phyloP scores from a whole-genome alignment of 2,329 filamentous ascomycete species.

The Sporothrix pseudoabietina region DNA sequence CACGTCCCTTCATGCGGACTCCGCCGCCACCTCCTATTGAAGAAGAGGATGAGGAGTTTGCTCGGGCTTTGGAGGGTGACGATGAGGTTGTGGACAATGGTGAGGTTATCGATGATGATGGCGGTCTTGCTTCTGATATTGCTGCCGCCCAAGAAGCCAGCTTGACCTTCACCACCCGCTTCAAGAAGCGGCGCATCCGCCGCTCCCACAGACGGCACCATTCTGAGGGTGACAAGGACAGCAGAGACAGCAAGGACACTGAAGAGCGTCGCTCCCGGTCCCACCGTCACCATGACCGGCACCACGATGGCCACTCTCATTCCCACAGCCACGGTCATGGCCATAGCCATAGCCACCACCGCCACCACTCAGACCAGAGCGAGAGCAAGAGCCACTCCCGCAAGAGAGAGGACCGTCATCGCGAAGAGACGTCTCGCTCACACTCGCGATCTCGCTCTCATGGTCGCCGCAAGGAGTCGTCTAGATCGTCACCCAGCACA shows the following conservation, averaged over 20 bases:
- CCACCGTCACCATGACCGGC: constrained; percentile 33
- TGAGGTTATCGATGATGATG: constrained; percentile 36
- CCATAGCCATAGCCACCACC: constrained; percentile 32
- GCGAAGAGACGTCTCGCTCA: constrained; percentile 19
- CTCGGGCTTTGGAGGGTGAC: constrained; percentile 17
- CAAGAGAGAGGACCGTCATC: constrained; percentile 4
- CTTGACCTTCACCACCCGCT: constrained; percentile 50
- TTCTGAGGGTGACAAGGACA: constrained; percentile 40
- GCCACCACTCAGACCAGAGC: constrained; percentile 35
- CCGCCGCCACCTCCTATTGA: constrained; percentile 30
- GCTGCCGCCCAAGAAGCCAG: constrained; percentile 43
- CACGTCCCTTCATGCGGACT: background rate
- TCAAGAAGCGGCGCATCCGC: constrained; percentile 51
- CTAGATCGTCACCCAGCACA: background rate
- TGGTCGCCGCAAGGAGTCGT: constrained; percentile 28
- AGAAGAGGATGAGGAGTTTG: constrained; percentile 39
- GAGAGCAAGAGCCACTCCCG: constrained; percentile 28
- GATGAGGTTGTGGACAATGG: constrained; percentile 39
- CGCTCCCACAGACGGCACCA: constrained; percentile 43
- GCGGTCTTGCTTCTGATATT: constrained; percentile 42
- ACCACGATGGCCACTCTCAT: constrained; percentile 33
- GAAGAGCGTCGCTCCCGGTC: constrained; percentile 33
- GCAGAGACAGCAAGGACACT: constrained; percentile 37
- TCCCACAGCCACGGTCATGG: constrained; percentile 32
- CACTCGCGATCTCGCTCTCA: constrained; percentile 24